Evolutionary conservation across 164 flowering plant species (phyloP).

Genomic region (Vitis riparia): DNA sequence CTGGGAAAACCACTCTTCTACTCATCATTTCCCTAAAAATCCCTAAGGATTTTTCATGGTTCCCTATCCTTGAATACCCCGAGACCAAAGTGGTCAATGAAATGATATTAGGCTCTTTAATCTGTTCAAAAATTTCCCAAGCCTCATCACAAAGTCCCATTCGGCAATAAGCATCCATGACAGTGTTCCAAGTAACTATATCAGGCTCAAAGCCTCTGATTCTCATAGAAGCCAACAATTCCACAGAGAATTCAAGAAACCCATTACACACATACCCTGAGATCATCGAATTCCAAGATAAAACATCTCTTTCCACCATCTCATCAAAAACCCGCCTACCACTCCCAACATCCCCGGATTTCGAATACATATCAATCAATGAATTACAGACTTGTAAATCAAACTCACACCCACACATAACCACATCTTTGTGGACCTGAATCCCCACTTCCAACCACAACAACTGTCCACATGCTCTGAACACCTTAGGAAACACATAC

Average conservation of each 20-base stretch:
- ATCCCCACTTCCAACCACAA: constrained; percentile 27
- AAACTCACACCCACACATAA: constrained; percentile 27
- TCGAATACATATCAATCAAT: constrained; percentile 58
- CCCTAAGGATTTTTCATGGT: constrained; percentile 37
- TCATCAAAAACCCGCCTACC: constrained; percentile 40
- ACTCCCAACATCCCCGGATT: constrained; percentile 35
- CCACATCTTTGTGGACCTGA: constrained; percentile 41
- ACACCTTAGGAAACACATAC: constrained; percentile 53
- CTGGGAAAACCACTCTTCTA: constrained; percentile 26
- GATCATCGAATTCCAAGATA: constrained; percentile 58
- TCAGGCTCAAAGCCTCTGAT: constrained; percentile 40
- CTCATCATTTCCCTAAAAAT: constrained; percentile 47
- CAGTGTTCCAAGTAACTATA: constrained; percentile 49
- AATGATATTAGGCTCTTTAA: constrained; percentile 48
- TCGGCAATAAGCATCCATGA: constrained; percentile 53
- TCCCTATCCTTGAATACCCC: constrained; percentile 49
- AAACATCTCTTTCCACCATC: constrained; percentile 41
- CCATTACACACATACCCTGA: constrained; percentile 49
- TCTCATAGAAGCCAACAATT: constrained; percentile 35
- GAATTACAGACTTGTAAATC: constrained; percentile 38
- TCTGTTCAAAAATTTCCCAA: constrained; percentile 30
- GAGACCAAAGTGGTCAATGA: constrained; percentile 57
- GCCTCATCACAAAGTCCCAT: constrained; percentile 52
- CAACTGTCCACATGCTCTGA: constrained; percentile 39
- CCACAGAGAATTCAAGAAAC: constrained; percentile 16